Conservation (phyloP, 1,284 basidiomycete species). For the Chondrostereum purpureum region DNA sequence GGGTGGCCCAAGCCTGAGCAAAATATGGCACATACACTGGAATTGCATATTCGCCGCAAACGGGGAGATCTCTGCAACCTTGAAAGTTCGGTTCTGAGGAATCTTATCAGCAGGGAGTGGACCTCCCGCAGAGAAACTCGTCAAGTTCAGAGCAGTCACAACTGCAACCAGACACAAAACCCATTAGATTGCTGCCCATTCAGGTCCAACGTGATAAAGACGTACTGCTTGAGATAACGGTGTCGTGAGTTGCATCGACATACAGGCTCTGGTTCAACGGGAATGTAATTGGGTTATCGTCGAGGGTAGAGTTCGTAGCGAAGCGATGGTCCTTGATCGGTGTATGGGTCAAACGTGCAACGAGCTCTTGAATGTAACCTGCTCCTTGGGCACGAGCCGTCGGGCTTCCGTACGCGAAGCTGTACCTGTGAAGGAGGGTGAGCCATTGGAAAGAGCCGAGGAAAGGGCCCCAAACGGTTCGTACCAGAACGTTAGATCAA, state of each 20-base stretch:
- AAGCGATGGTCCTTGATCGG: constrained; percentile 45
- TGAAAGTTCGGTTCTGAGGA: constrained; percentile 32
- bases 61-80: neutral
- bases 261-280: constrained; percentile 55
- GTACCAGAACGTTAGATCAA: constrained; percentile 48
- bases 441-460: constrained; percentile 4
- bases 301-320: constrained; percentile 50
- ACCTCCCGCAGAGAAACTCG: constrained; percentile 46
- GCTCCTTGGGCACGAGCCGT: constrained; percentile 52
- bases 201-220: constrained; percentile 1
- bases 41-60: neutral
- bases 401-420: constrained; percentile 47
- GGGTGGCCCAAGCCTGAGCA: constrained; percentile 41
- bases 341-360: constrained; percentile 42
- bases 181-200: too few species aligned
- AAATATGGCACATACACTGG: constrained; percentile 35
- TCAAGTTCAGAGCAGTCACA: constrained; percentile 55
- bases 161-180: constrained; percentile 25
- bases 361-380: constrained; percentile 56
- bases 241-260: constrained; percentile 51
- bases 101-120: constrained; percentile 55
- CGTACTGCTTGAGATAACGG: constrained; percentile 32
- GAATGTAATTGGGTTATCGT: constrained; percentile 46
- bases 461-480: too few species aligned
- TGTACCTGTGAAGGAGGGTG: neutral